Base-by-base conservation (phyloP, 1,139 yeast species). In the Pichia sp. region DNA sequence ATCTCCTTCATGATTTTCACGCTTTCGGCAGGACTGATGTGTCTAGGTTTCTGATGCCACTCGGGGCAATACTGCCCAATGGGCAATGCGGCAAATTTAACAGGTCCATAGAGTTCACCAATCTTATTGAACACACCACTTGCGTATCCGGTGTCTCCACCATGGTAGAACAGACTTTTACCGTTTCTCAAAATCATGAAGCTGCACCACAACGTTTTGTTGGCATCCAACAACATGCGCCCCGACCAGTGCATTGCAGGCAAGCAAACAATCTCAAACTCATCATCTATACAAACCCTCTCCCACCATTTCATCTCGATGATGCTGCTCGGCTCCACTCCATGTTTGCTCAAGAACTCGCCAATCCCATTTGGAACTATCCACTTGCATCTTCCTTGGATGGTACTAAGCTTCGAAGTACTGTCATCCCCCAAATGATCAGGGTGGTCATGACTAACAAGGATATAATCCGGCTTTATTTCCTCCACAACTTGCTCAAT, bases 241-340 rank as follows among this genome's bases (percentile, higher is more conserved):
- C 97, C 98, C 1, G 96, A 87, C 98, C 98, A 92, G 70, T 92
- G 98, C 97, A 92, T 92, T 0, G 97, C 90, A 0, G 98, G 98
- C 0, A 95, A 80, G 70, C 97, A 89, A 1, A 89, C 90, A 36
- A 92, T 74, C 61, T 88, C 92, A 74, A 87, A 90, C 26, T 78
- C 74, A 56, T 81, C 85, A 1, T 74, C 71, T 4, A 55, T 13
- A 4, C 44, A 26, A 4, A 40, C 52, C 16, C 78, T 74, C 54
- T 90, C 92, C 98, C 98, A 92, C 98, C 98, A 92, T 62, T 87
- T 85, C 81, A 92, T 75, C 67, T 92, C 97, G 1, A 84, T 74
- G 2, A 78, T 72, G 4, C 50, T 47, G 2, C 40, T 32, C 40
- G 80, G 78, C 55, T 78, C 75, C 11, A 84, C 72, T 0, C 90